Evolutionary conservation across 768 basidiomycete genomes (phyloP), one percentile per base, ranked within the genome.

Genomic region (Zangia roseola): DNA sequence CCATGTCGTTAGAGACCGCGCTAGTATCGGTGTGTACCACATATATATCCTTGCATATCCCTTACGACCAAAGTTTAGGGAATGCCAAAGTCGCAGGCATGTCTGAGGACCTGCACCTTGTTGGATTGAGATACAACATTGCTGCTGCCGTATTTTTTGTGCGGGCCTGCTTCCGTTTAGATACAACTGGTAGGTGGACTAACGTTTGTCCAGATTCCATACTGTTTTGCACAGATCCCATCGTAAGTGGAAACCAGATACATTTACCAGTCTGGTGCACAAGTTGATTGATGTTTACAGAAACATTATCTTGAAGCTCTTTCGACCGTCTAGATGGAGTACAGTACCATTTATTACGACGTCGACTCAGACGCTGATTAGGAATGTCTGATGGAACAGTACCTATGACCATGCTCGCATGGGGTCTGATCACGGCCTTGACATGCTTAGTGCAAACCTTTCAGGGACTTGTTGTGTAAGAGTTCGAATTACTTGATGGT

Each of bases 81-180:
- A 31, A 16, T 7, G 31, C 31, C 14, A 31, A 31, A 6, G 31
- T 31, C 7, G 31, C 14, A 16, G 31, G 14, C 14, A 31, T 31
- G 31, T 14, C 31, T 13, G 7, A 14, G 14, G 31, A 31, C 6
- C 14, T 31, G 31, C 5, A 31, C 13, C 14, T 16, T 16, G 31
- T 50, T 5, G 64, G 66, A 4, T 47, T 61, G 17, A 57, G 59
- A 36, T 69, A 67, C 45, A 69, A 69, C 40, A 62, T 58, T 16
- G 65, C 58, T 9, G 62, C 68, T 10, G 64, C 68, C 2, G 49
- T 73, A 47, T 69, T 71, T 54, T 71, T 68, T 30, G 60, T 59
- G 21, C 21, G 58, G 42, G 45, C 28, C 35, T 13, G 9, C 26
- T 26, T 10, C 26, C 30, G 35, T 10, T n/a, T 7, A n/a, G 10